Evolutionary conservation across 1,284 basidiomycete species (phyloP).

Genomic region (Ceratobasidium papillatum): DNA sequence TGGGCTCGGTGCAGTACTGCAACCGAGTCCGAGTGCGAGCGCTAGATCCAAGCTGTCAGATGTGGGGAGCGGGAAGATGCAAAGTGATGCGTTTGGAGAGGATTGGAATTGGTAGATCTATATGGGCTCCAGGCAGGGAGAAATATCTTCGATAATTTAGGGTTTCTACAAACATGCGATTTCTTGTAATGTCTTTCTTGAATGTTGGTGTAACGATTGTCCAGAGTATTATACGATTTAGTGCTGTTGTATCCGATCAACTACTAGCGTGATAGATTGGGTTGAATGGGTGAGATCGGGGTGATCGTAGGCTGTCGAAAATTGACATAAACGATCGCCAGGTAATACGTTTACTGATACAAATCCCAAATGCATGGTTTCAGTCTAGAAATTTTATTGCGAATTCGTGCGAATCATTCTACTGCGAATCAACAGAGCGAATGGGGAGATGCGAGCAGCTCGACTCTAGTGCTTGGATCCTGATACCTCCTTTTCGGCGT

Average conservation of each 20-base stretch:
- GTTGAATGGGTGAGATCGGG: too few relatives aligned
- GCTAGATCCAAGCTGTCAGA: slow-evolving; percentile 45
- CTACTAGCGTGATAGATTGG: too few relatives aligned
- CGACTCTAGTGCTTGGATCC: slow-evolving; percentile 23
- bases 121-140: not conserved
- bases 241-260: not conserved
- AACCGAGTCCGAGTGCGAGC: slow-evolving; percentile 30
- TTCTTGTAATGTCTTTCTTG: not conserved
- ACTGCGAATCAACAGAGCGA: not conserved
- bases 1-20: slow-evolving; percentile 43
- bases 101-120: slow-evolving; percentile 67
- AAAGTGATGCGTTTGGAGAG: slow-evolving; percentile 57
- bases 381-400: not conserved
- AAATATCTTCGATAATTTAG: not conserved
- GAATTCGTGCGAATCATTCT: not conserved
- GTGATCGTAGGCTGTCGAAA: not conserved
- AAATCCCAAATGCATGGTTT: not conserved
- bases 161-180: not conserved
- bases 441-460: not conserved
- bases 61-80: slow-evolving; percentile 45
- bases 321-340: not conserved
- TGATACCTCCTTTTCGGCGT: slow-evolving; percentile 70
- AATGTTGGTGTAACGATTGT: slow-evolving; percentile 12
- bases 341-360: not conserved
- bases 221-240: slow-evolving; percentile 7